Percentiles rank a stretch among this genome's conserved stretches.
Evolutionary conservation across 2,329 filamentous ascomycete species (phyloP).

Genomic region (Diatrype stigma): DNA sequence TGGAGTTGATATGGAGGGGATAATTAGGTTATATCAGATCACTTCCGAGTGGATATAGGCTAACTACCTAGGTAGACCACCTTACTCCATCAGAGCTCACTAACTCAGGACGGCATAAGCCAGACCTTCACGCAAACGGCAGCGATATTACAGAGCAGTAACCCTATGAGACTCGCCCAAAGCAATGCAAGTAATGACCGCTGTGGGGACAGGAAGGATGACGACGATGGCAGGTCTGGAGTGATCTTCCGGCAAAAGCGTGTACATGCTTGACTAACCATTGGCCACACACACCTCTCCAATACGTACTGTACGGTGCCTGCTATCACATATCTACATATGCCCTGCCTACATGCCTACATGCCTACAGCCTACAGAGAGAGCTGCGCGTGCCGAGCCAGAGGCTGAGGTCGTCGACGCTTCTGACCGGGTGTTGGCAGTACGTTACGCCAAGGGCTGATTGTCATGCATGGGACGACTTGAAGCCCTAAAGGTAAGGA

Average conservation of each 20-base stretch:
- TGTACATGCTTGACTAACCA: constrained; percentile 16
- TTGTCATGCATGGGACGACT: background rate
- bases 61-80: too few species aligned
- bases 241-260: constrained; percentile 18
- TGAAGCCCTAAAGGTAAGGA: background rate
- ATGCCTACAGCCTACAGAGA: background rate
- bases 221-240: constrained; percentile 19
- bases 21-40: constrained; percentile 1
- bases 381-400: background rate
- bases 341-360: constrained; percentile 4
- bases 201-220: constrained; percentile 20
- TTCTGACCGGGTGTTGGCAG: background rate
- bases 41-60: constrained; percentile 1
- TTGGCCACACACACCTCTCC: constrained; percentile 13
- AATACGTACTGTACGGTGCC: constrained; percentile 16
- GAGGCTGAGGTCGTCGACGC: background rate
- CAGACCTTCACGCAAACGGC: constrained; percentile 15
- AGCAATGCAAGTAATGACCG: constrained; percentile 19
- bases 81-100: background rate
- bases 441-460: background rate
- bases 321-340: constrained; percentile 6
- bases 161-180: constrained; percentile 15
- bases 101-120: constrained; percentile 16
- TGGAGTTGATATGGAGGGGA: background rate
- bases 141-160: constrained; percentile 18